Base-by-base conservation (phyloP, 257 asterid species). In the Solanum chmielewskii region DNA sequence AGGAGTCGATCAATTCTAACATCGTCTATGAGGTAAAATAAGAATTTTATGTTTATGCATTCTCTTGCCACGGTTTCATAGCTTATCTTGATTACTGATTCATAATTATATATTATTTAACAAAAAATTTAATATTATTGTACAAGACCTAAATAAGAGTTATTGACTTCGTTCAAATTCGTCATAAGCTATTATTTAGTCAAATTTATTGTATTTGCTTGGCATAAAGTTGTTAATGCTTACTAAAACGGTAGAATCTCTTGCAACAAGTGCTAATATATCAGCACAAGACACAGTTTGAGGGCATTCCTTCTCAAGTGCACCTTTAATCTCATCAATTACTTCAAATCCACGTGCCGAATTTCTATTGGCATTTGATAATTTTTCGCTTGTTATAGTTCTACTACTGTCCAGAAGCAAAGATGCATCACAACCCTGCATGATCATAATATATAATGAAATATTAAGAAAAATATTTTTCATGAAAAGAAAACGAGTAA, bases 361-460 rank as follows among this genome's bases (percentile, higher is more conserved):
- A 27, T 93, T 93, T 42, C 88, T 88, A 86, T 93, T 93, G 16
- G 95, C 92, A 5, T 87, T 89, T 21, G 95, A 89, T 42, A 84
- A 39, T 88, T 93, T 93, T 39, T 92, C 95, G 44, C 92, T 90
- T 42, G 56, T 21, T 70, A 92, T 23, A 86, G 70, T 69, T 52
- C 86, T 85, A 5, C 52, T 81, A 83, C 88, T 88, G 83, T 93
- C 95, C 89, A 93, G 70, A 49, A 92, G 91, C 27, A 93, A 18
- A 2, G 95, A 93, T 77, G 94, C 94, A 85, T 93, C 95, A 82
- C 95, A 93, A 42, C 95, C 95, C 95, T 91, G 66, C 85, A 85
- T 64, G 68, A 88, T 37, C 88, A 76, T 41, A 41, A 23, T 41
- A 76, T 4, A 70, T 16, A 16, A 69, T 29, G n/a, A 69, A 69